Evolutionary conservation across 2,329 filamentous ascomycete species (phyloP).

Genomic region (Sclerotinia sclerotiorum): DNA sequence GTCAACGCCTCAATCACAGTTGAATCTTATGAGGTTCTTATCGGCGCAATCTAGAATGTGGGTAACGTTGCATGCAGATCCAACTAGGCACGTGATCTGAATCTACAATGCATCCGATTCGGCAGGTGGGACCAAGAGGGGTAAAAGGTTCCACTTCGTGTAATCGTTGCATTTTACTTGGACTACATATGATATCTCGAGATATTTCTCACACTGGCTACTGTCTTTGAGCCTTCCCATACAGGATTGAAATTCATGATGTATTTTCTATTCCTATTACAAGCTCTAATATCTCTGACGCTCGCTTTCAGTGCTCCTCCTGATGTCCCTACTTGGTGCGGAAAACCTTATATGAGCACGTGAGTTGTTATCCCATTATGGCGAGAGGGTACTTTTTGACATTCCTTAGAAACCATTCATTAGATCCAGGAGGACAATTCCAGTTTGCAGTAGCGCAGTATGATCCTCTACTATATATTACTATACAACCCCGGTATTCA

Average conservation of each 20-base stretch:
- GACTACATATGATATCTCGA: background rate
- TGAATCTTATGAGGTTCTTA: background rate
- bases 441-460: slow-evolving; percentile 43
- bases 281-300: background rate
- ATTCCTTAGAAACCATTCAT: slow-evolving; percentile 45
- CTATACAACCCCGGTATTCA: slow-evolving; percentile 48
- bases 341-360: slow-evolving; percentile 48
- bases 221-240: background rate
- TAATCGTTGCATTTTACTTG: background rate
- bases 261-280: background rate
- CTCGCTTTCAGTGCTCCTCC: slow-evolving; percentile 33
- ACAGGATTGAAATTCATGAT: background rate
- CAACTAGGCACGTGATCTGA: background rate
- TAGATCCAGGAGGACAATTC: slow-evolving; percentile 51
- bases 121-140: slow-evolving; percentile 18
- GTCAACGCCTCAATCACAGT: no score
- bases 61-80: background rate
- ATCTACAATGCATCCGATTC: background rate
- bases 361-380: slow-evolving; percentile 32
- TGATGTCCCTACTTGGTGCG: slow-evolving; percentile 41
- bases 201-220: no score
- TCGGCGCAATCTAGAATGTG: background rate
- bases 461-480: slow-evolving; percentile 45
- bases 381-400: background rate
- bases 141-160: slow-evolving; percentile 1